Conservation (phyloP, 306 rosid genomes). For the Dryas octopetala region DNA sequence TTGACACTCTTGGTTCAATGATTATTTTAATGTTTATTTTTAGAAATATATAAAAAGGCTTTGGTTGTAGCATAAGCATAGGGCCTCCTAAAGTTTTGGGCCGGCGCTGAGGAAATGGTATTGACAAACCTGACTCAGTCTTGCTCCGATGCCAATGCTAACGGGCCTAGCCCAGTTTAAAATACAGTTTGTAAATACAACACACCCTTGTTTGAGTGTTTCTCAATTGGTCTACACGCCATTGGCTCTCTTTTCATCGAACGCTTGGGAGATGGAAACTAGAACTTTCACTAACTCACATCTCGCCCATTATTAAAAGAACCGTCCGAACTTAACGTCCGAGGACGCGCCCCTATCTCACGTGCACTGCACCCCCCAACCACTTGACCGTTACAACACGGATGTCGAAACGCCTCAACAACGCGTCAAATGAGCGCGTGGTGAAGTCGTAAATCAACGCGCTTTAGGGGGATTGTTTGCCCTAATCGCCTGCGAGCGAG, state of each 20-base stretch:
- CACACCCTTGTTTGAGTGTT: too few relatives aligned
- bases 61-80: too few relatives aligned
- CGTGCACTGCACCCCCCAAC: constrained; percentile 9
- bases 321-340: neutral
- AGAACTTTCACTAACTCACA: neutral
- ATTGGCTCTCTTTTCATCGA: neutral
- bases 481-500: constrained; percentile 79
- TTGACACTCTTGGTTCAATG: too few relatives aligned
- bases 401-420: neutral
- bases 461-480: constrained; percentile 43
- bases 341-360: neutral
- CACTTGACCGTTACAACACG: neutral
- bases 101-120: too few relatives aligned
- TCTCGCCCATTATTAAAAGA: neutral
- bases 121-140: too few relatives aligned
- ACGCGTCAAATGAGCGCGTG: constrained; percentile 48
- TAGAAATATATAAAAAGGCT: too few relatives aligned
- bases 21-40: too few relatives aligned
- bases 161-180: too few relatives aligned
- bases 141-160: too few relatives aligned
- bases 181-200: too few relatives aligned
- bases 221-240: neutral
- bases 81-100: too few relatives aligned
- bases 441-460: constrained; percentile 16
- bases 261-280: neutral